A percentile compares a stretch with the other conserved stretches of the same genome.
Evolutionary conservation across 352 stramenopile species (phyloP).

Genomic region (Globisporangium orthogonon): DNA sequence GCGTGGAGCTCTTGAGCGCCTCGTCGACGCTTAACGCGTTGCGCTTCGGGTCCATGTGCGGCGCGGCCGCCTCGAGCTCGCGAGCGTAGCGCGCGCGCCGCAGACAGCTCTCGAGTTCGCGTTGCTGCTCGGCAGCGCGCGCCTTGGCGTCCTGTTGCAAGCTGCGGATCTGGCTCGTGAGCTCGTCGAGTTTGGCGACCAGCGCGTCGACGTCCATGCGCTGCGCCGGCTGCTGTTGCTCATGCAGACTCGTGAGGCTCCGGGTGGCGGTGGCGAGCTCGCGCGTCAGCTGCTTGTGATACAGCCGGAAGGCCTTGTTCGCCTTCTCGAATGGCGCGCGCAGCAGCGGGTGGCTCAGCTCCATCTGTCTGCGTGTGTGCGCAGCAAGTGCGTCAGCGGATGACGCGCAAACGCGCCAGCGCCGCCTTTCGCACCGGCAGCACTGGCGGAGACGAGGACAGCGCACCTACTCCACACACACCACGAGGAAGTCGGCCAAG

Average conservation of each 20-base stretch:
- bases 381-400: not conserved
- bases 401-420: too few species aligned
- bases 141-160: slow-evolving; percentile 45
- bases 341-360: slow-evolving; percentile 65
- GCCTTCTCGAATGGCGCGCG: slow-evolving; percentile 69
- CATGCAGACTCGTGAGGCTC: slow-evolving; percentile 40
- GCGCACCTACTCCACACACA: too few species aligned
- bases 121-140: slow-evolving; percentile 41
- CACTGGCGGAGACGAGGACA: too few species aligned
- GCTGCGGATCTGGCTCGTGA: slow-evolving; percentile 34
- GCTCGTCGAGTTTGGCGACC: slow-evolving; percentile 36
- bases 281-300: slow-evolving; percentile 73
- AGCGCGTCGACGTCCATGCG: slow-evolving; percentile 49
- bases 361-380: slow-evolving; percentile 18
- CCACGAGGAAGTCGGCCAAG: too few species aligned
- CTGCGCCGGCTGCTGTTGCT: slow-evolving; percentile 54
- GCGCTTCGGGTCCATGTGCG: slow-evolving; percentile 10
- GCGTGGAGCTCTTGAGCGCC: slow-evolving; percentile 13
- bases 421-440: too few species aligned
- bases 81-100: slow-evolving; percentile 36
- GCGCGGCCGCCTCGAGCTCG: slow-evolving; percentile 23
- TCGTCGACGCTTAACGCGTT: slow-evolving; percentile 5
- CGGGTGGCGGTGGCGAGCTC: slow-evolving; percentile 45
- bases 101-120: slow-evolving; percentile 44
- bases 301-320: slow-evolving; percentile 72